These are phyloP conservation scores for Cladophialophora yegresii DNA, from an alignment of 2,329 filamentous ascomycete species.

Conservation along the genomic window DNA sequence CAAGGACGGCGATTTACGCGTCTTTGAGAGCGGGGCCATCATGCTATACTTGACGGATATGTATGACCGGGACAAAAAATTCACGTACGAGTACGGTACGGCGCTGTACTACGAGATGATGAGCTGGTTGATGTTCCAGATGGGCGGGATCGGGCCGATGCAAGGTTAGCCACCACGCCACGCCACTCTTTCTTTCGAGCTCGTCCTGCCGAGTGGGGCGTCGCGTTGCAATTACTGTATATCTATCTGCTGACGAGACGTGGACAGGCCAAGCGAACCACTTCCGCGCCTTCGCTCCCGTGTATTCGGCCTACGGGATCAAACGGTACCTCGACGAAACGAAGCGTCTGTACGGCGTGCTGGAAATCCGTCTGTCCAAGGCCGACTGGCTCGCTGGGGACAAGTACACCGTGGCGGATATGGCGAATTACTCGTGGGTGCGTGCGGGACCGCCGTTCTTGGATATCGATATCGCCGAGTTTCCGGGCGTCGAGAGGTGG, in stretches of 20 bases:
- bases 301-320: constrained; percentile 50
- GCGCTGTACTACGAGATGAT: constrained; percentile 50
- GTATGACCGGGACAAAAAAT: constrained; percentile 48
- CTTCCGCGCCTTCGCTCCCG: constrained; percentile 49
- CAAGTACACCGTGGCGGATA: constrained; percentile 53
- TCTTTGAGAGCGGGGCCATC: constrained; percentile 52
- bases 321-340: constrained; percentile 54
- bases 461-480: constrained; percentile 41
- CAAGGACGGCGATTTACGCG: constrained; percentile 44
- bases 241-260: neutral
- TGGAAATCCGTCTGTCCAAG: constrained; percentile 47
- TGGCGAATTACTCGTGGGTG: constrained; percentile 52
- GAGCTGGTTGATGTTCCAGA: constrained; percentile 52
- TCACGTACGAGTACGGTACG: constrained; percentile 49
- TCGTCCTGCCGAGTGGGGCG: no score
- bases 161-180: constrained; percentile 27
- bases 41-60: constrained; percentile 50
- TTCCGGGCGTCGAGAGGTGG: constrained; percentile 42
- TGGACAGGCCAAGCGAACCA: constrained; percentile 50
- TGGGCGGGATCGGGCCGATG: constrained; percentile 47
- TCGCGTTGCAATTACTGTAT: no score
- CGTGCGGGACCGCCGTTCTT: constrained; percentile 32
- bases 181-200: neutral
- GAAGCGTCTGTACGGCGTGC: constrained; percentile 51
- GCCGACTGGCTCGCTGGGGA: constrained; percentile 50